These are phyloP conservation scores for Aurifilum marmelostoma DNA, from an alignment of 2,329 filamentous ascomycete species.

Conservation along the genomic window DNA sequence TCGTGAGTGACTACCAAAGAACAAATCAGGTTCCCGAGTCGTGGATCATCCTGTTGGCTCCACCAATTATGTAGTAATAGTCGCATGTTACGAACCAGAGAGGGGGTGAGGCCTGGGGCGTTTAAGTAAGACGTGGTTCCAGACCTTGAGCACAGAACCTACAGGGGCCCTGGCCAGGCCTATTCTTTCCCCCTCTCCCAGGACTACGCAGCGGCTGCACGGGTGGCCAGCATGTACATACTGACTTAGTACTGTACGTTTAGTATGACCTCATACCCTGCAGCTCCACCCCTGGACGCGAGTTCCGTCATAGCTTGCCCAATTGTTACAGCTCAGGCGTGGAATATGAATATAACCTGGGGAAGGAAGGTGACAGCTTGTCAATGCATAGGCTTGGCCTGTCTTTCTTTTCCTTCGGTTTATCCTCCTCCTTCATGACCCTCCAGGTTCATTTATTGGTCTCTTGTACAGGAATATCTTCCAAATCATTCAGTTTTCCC, in stretches of 20 bases:
- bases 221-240: too few species aligned
- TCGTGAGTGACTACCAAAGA: background rate
- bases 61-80: background rate
- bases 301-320: conserved; percentile 14
- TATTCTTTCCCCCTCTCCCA: too few species aligned
- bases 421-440: background rate
- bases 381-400: background rate
- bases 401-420: background rate
- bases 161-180: background rate
- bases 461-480: background rate
- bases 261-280: conserved; percentile 28
- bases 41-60: background rate
- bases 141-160: background rate
- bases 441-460: background rate
- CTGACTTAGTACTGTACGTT: background rate
- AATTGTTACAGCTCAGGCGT: background rate
- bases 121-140: background rate
- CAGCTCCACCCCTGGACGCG: conserved; percentile 13
- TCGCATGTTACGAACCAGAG: background rate
- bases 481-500: background rate
- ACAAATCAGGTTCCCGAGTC: background rate
- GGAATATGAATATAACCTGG: background rate
- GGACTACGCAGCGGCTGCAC: too few species aligned
- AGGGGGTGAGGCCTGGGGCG: background rate
- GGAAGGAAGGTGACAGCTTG: background rate